Evolutionary conservation across 2,329 filamentous ascomycete genomes (phyloP), one percentile per base, ranked within the genome.

Genomic region (Penicillium griseofulvum): DNA sequence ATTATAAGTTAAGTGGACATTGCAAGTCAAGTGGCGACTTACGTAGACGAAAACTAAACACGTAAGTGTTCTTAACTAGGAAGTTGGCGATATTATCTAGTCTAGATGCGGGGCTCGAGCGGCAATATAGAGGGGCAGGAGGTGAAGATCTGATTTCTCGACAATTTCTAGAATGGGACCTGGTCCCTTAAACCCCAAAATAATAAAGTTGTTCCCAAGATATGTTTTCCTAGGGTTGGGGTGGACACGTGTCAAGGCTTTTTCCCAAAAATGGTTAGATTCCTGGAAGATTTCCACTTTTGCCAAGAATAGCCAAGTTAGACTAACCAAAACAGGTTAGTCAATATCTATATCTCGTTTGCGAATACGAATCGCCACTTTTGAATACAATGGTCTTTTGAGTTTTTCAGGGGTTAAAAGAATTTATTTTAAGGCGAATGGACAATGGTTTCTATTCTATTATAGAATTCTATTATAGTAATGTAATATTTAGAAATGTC

Each of bases 341-440:
- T 9, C 29, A 52, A 10, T 34, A 38, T 28, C n/a, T 33, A 26
- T 24, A 48, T 33, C 7, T n/a, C 10, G 2, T 19, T 19, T 42
- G 14, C 52, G 33, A 54, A 39, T 54, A 54, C 52, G 33, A 50
- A 29, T 45, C 26, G 52, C 47, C 52, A 51, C 52, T 28, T 51
- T 29, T 19, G 16, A 10, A 28, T 12, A 41, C 9, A 17, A 41
- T 36, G 14, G 26, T 14, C 10, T 26, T n/a, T 28, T 16, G n/a
- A 28, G 7, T 16, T 19, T 50, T 14, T 44, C 48, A 50, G 37
- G 48, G 48, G 48, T 5, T 19, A 38, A 28, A 11, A 19, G 7
- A n/a, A 14, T 12, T 39, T 14, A 38, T 46, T 41, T 22, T 24
- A n/a, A 39, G 16, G n/a, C 22, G 10, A 28, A 36, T 14, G 5